Percentiles rank a stretch among this genome's conserved stretches.
These are phyloP conservation scores for Wickerhamiella parazyma DNA, from an alignment of 805 yeast genomes.

Conservation along the genomic window DNA sequence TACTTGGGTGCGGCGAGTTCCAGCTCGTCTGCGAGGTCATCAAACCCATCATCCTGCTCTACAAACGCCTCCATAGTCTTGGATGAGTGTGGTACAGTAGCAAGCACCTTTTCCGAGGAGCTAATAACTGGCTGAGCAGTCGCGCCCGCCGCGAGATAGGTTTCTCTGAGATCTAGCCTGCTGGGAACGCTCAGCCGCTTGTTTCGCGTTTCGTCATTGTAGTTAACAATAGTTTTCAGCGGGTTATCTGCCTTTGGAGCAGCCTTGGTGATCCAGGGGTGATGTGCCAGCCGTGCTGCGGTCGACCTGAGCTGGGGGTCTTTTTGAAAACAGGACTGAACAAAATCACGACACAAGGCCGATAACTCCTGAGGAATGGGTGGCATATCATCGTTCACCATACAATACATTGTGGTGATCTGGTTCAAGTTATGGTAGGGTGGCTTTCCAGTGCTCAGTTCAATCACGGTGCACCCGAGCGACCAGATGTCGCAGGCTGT, in stretches of 20 bases:
- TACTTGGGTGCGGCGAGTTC: slow-evolving; percentile 20
- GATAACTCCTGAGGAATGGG: slow-evolving; percentile 42
- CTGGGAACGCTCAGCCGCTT: slow-evolving; percentile 17
- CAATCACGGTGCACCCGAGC: slow-evolving; percentile 87
- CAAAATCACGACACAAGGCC: slow-evolving; percentile 39
- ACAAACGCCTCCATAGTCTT: slow-evolving; percentile 27
- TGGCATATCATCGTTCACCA: slow-evolving; percentile 62
- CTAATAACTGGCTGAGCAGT: too few relatives aligned
- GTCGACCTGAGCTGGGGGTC: slow-evolving; percentile 46
- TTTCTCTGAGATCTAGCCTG: slow-evolving; percentile 12
- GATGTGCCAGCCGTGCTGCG: slow-evolving; percentile 43
- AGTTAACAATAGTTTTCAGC: slow-evolving; percentile 21
- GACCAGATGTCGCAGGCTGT: slow-evolving; percentile 79
- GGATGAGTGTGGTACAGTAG: slow-evolving; percentile 11
- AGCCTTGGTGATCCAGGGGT: slow-evolving; percentile 42
- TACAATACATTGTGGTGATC: slow-evolving; percentile 72
- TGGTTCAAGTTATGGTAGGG: slow-evolving; percentile 69
- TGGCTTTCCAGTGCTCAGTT: slow-evolving; percentile 72
- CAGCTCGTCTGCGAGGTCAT: slow-evolving; percentile 30
- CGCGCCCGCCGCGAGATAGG: too few relatives aligned
- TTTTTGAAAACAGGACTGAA: slow-evolving; percentile 56
- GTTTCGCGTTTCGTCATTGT: slow-evolving; percentile 20
- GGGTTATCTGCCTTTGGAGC: slow-evolving; percentile 17
- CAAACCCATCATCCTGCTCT: slow-evolving; percentile 26
- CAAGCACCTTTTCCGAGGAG: too few relatives aligned